Base-by-base conservation (phyloP, 495 filamentous ascomycete genomes). In the Xylaria castorea region DNA sequence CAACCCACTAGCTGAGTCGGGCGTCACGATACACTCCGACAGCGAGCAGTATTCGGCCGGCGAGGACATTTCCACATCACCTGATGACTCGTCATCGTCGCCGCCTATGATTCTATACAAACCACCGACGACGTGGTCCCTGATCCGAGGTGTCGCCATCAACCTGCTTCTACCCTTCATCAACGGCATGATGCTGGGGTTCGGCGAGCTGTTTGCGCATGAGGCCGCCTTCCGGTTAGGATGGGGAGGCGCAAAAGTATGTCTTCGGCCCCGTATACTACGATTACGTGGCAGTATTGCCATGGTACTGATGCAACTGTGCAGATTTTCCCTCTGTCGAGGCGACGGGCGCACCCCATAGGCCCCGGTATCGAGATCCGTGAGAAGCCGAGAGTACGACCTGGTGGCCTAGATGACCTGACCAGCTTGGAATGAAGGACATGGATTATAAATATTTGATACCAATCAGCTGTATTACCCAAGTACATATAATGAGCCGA, bases 171-270 rank as follows among this genome's bases (percentile, higher is more conserved):
- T 99, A 3, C 96, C 96, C 0, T 99, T 99, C 73, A 89, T 99
- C 76, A 99, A 99, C 82, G 96, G 96, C 27, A 87, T 99, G 83
- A 99, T 99, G 96, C 83, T 99, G 68, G 96, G 96, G 6, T 97
- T 99, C 78, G 96, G 96, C 30, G 96, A 99, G 83, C 84, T 99
- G 48, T 92, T 98, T 79, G 96, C 96, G 67, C 95, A 99, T 79
- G 96, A 99, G 83, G 89, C 92, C 14, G 96, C 96, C 16, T 99
- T 95, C 78, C 86, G 94, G 74, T 85, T 97, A 68, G 96, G 96
- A 58, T 99, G 96, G 96, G 90, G 92, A 51, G 90, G 91, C 63
- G 98, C 96, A 74, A 95, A 94, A 89, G 96, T 98, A 88, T 63
- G 88, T 79, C 73, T 14, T 57, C 40, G 40, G 18, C 32, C 20